Evolutionary conservation across 129 eudicot species (phyloP).

Genomic region (Cynara cardunculus): DNA sequence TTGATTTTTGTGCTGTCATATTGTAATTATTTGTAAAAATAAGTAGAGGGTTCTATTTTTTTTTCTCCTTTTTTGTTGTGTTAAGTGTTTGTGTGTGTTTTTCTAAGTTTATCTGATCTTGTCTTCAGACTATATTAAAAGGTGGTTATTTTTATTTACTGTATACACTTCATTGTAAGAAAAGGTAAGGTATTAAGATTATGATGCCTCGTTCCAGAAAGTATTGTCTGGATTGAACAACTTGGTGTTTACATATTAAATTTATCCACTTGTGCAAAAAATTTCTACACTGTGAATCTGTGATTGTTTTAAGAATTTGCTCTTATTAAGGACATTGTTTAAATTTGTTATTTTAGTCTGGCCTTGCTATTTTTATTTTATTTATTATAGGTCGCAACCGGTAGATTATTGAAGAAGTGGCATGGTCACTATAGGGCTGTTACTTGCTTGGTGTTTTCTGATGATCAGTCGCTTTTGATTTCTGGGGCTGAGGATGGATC

Average conservation of each 20-base stretch:
- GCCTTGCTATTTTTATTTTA: not conserved
- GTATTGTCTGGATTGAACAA: not conserved
- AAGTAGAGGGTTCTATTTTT: not conserved
- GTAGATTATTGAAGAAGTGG: slow-evolving; percentile 87
- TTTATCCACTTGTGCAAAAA: not conserved
- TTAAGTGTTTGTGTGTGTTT: not conserved
- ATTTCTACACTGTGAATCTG: not conserved
- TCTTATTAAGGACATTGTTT: not conserved
- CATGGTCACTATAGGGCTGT: slow-evolving; percentile 86
- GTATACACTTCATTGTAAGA: not conserved
- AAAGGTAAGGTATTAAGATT: not conserved
- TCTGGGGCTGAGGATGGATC: slow-evolving; percentile 96
- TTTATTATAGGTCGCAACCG: slow-evolving; percentile 62
- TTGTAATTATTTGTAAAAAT: not conserved
- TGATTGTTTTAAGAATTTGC: not conserved
- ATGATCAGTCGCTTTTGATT: slow-evolving; percentile 73
- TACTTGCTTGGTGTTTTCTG: slow-evolving; percentile 61
- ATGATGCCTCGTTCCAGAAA: not conserved
- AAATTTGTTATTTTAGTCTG: not conserved
- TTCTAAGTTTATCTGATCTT: not conserved
- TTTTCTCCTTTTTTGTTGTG: not conserved
- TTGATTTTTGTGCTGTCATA: not conserved
- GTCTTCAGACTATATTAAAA: not conserved
- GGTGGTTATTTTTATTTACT: not conserved
- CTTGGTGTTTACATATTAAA: not conserved